Base-by-base conservation (phyloP, 768 basidiomycete genomes). In the Suillus alpinus region DNA sequence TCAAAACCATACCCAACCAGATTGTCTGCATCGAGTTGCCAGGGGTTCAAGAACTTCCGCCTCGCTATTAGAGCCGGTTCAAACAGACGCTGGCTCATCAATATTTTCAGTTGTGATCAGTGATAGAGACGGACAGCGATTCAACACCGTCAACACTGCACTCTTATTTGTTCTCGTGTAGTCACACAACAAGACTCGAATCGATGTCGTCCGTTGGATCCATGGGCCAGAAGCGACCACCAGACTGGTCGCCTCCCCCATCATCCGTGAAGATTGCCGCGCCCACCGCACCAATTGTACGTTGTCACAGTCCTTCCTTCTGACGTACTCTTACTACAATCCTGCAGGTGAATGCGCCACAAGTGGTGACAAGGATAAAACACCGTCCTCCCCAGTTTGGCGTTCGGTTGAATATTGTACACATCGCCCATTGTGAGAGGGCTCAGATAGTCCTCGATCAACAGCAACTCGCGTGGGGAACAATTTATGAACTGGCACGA, bases 401-500 rank as follows among this genome's bases (percentile, higher is more conserved):
- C 23, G 34, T 55, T 20, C 32, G 36, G 7, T 32, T 60, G 6
- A 40, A 62, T 4, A 37, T 16, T 4, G 52, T 18, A 2, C 40
- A 73, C 37, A 75, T 81, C 3, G 71, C 76, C 0, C 78, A 81
- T 58, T 62, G 64, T 29, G 4, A 31, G 0, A 23, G 44, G 1
- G 71, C 56, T 0, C 80, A 81, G 55, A 10, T 32, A 1, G 58
- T 66, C 0, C 66, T 82, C 56, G 79, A 81, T 62, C 52, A n/a
- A 0, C 14, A 59, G 4, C 26, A 58, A 0, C 67, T 81, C n/a
- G 63, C 80, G 10, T 82, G 80, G 79, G 80, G 78, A 1, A 77
- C 76, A 0, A 66, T 76, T 32, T 81, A 75, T 49, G 81, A 82
- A 62, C 69, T 81, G n/a, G 80, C 80, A 3, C 78, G 81, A 29